Evolutionary conservation across 2,329 filamentous ascomycete species (phyloP).

Genomic region (Metarhizium sp.): DNA sequence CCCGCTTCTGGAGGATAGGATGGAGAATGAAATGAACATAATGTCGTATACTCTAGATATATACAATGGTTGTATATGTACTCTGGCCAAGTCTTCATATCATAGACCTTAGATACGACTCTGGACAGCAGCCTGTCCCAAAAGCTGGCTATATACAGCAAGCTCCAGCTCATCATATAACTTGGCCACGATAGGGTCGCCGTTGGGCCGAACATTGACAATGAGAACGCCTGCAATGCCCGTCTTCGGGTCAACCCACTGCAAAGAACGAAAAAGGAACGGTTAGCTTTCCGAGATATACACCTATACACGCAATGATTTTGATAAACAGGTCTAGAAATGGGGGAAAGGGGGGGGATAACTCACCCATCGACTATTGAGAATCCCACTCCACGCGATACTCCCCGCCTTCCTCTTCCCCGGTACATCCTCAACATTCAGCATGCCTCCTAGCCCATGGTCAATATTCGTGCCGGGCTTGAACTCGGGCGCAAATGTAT

Average conservation of each 20-base stretch:
- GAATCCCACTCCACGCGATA: slow-evolving; percentile 33
- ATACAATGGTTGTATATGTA: too few species aligned
- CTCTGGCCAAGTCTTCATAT: background rate
- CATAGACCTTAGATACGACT: background rate
- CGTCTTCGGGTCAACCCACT: slow-evolving; percentile 27
- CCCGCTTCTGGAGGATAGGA: too few species aligned
- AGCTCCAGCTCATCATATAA: slow-evolving; percentile 30
- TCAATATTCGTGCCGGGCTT: slow-evolving; percentile 20
- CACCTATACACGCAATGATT: too few species aligned
- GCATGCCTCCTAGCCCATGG: slow-evolving; percentile 27
- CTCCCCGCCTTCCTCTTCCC: slow-evolving; percentile 32
- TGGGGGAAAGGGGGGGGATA: background rate
- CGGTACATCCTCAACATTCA: slow-evolving; percentile 28
- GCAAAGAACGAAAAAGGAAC: background rate
- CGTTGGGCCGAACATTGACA: slow-evolving; percentile 27
- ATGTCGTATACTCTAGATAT: too few species aligned
- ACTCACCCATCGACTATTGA: slow-evolving; percentile 32
- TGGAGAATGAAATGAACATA: too few species aligned
- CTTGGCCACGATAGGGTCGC: slow-evolving; percentile 23
- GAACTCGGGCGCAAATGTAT: slow-evolving; percentile 28
- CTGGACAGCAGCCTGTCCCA: background rate
- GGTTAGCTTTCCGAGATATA: too few species aligned
- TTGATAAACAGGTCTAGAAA: background rate
- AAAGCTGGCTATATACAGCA: slow-evolving; percentile 23
- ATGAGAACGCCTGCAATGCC: slow-evolving; percentile 32